These are phyloP conservation scores for Cutaneotrichosporon mucoides DNA, from an alignment of 1,284 basidiomycete species.

Conservation along the genomic window DNA sequence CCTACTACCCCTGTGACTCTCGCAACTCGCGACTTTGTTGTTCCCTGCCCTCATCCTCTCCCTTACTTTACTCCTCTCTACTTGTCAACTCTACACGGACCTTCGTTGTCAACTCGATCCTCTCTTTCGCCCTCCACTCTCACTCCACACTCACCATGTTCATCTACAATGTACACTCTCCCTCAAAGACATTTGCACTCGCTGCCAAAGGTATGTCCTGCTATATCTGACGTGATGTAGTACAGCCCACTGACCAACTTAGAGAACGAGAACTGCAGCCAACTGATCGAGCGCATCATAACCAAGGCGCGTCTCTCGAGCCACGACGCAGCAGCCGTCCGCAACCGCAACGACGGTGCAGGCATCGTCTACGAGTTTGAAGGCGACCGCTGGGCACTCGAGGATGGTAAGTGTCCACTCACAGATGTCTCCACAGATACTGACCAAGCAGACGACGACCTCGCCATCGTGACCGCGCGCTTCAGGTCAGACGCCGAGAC, in stretches of 20 bases:
- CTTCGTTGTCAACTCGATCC: not conserved
- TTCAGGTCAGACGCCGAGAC: slow-evolving; percentile 30
- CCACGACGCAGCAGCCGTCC: slow-evolving; percentile 16
- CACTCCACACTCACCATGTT: slow-evolving; percentile 25
- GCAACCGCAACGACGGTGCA: slow-evolving; percentile 29
- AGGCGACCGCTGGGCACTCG: slow-evolving; percentile 42
- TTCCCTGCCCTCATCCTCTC: no score
- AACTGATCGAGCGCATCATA: slow-evolving; percentile 34
- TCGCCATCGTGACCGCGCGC: slow-evolving; percentile 46
- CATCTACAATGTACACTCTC: slow-evolving; percentile 48
- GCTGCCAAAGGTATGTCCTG: slow-evolving; percentile 13
- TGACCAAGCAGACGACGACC: slow-evolving; percentile 45
- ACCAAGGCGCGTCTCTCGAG: slow-evolving; percentile 27
- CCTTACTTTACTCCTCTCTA: not conserved
- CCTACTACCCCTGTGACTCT: no score
- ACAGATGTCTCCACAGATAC: not conserved
- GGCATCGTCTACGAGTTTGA: slow-evolving; percentile 47
- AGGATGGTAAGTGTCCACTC: slow-evolving; percentile 40
- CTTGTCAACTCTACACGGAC: no score
- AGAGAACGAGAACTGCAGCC: slow-evolving; percentile 35
- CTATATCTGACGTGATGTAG: not conserved
- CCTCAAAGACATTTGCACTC: slow-evolving; percentile 31
- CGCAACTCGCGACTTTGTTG: no score
- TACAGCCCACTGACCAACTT: not conserved
- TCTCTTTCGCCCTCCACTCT: not conserved